Percentiles rank a stretch among this genome's conserved stretches.
Evolutionary conservation across 768 basidiomycete genomes (phyloP).

Genomic region (Cytidiella melzeri): DNA sequence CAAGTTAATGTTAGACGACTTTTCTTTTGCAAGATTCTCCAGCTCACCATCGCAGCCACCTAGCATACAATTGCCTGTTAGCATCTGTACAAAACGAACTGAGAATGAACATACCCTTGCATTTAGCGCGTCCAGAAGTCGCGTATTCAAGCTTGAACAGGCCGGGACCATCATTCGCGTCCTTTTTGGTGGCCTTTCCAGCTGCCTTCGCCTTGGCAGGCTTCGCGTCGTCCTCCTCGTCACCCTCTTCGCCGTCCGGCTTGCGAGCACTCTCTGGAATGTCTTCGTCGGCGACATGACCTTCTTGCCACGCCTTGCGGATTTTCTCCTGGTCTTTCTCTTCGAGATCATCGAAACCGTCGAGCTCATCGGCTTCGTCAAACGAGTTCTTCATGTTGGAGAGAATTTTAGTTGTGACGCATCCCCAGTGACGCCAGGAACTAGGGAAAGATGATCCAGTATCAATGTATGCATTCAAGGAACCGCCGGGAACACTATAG

Average conservation of each 20-base stretch:
- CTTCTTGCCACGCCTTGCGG: slow-evolving; percentile 66
- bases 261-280: slow-evolving; percentile 72
- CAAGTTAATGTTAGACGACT: background rate
- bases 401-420: slow-evolving; percentile 64
- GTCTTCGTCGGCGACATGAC: slow-evolving; percentile 78
- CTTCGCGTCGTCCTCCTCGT: slow-evolving; percentile 34
- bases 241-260: slow-evolving; percentile 35
- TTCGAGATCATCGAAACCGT: slow-evolving; percentile 75
- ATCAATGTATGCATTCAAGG: too few relatives aligned
- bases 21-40: background rate
- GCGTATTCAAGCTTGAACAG: slow-evolving; percentile 29
- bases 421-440: slow-evolving; percentile 90
- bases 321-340: slow-evolving; percentile 69
- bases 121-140: slow-evolving; percentile 25
- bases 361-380: slow-evolving; percentile 59
- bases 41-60: slow-evolving; percentile 14
- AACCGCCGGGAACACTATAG: too few relatives aligned
- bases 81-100: too few relatives aligned
- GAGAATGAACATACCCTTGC: slow-evolving; percentile 23
- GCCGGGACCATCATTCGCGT: slow-evolving; percentile 30
- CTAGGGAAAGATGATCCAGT: too few relatives aligned
- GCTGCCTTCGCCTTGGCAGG: slow-evolving; percentile 12
- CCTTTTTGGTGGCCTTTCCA: slow-evolving; percentile 22
- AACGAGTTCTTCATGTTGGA: slow-evolving; percentile 63
- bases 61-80: background rate